Base-by-base conservation (phyloP, 31 red algal genomes). In the Endocladia muricata region DNA sequence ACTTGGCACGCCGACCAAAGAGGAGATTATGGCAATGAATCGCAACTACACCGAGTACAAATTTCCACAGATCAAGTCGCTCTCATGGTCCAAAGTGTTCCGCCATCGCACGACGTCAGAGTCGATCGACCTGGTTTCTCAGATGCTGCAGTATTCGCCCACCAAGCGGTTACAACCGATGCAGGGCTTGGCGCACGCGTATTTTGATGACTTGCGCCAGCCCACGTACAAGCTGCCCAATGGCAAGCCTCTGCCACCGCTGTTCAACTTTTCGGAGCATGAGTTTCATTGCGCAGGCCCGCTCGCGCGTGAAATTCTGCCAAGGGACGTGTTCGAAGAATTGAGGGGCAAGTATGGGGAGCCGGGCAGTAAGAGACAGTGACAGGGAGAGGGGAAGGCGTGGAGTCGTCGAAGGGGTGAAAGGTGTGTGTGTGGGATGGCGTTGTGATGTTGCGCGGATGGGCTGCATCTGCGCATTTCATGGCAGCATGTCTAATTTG, bases 231-330 rank as follows among this genome's bases (percentile, higher is more conserved):
- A 67, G 40, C 74, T 98, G 57, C 91, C 91, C 8, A 91, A 91
- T 60, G 81, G 91, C 43, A 90, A 88, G 48, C 70, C 82, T 17
- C 59, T 98, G 72, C 96, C 96, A 43, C 92, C 96, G 38, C 71
- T 98, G 64, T 98, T 98, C 65, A 81, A 98, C 64, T 98, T 98
- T 74, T 83, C 82, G 33, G 82, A 94, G 74, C 85, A 91, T 52
- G 96, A 98, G 61, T 91, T 89, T 76, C 72, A 81, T 59, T 36
- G 55, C 31, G 91, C 91, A 25, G 91, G 91, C 5, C 7, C 35
- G 3, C 38, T 76, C 31, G 81, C 81, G 26, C 54, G 66, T 41
- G 30, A 51, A 29, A 88, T 94, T 74, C 71, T 94, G 55, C 90
- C 83, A 29, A 32, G 19, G 7, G 60, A 51, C 67, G 72, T 91